Percentiles rank a stretch among this genome's conserved stretches.
Evolutionary conservation across 805 yeast genomes (phyloP).

Genomic region (Myxozyma nipponensis): DNA sequence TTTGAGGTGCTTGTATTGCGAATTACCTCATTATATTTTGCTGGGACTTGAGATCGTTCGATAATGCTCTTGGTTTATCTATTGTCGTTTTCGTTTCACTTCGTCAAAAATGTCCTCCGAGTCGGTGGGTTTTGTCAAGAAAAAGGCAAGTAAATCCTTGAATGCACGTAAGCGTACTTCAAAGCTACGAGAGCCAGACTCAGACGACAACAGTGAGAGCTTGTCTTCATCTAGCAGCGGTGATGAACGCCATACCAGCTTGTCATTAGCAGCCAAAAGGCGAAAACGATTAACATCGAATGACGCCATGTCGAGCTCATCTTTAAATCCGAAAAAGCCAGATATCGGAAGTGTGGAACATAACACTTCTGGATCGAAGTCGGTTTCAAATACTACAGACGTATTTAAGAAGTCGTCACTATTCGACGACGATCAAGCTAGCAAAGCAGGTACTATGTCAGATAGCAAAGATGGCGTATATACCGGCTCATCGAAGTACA

Average conservation of each 20-base stretch:
- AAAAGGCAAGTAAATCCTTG: slow-evolving; percentile 9
- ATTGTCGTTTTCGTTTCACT: too few species aligned
- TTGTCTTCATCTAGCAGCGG: neutral
- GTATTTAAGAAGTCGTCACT: slow-evolving; percentile 31
- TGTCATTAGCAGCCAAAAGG: slow-evolving; percentile 3
- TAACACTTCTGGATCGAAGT: slow-evolving; percentile 5
- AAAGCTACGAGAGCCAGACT: neutral
- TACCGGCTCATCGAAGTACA: slow-evolving; percentile 14
- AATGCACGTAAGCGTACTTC: slow-evolving; percentile 14
- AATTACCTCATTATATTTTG: too few species aligned
- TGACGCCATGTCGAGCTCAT: slow-evolving; percentile 6
- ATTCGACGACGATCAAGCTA: slow-evolving; percentile 23
- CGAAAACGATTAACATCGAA: slow-evolving; percentile 22
- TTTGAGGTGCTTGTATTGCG: too few species aligned
- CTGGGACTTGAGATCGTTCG: too few species aligned
- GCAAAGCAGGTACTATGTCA: neutral
- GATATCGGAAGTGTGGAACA: slow-evolving; percentile 21
- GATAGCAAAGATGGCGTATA: slow-evolving; percentile 21
- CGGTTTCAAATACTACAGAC: slow-evolving; percentile 30
- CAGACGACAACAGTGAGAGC: slow-evolving; percentile 1
- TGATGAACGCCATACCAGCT: slow-evolving; percentile 1
- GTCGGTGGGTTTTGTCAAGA: slow-evolving; percentile 14
- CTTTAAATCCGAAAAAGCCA: slow-evolving; percentile 7
- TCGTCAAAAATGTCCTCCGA: slow-evolving; percentile 13
- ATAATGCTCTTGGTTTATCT: too few species aligned